Evolutionary conservation across 805 yeast species (phyloP).

Genomic region (Pichia californica): DNA sequence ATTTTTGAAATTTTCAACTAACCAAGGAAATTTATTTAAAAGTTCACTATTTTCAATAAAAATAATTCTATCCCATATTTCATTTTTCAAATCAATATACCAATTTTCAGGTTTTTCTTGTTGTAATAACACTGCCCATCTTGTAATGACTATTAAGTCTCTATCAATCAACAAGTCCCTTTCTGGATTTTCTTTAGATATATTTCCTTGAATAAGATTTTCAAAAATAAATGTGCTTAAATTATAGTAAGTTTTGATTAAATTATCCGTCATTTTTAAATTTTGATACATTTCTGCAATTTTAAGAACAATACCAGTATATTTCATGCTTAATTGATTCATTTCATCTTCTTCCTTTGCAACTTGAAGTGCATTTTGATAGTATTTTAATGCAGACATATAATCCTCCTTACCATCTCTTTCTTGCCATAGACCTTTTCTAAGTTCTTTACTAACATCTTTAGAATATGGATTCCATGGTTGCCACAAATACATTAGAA

Average conservation of each 20-base stretch:
- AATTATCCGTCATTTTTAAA: constrained; percentile 54
- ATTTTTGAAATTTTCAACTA: neutral
- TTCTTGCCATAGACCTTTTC: constrained; percentile 83
- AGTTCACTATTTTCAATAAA: constrained; percentile 22
- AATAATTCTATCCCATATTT: constrained; percentile 23
- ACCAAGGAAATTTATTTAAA: constrained; percentile 11
- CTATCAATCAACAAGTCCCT: constrained; percentile 24
- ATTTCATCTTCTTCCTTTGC: constrained; percentile 49
- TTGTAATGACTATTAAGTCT: constrained; percentile 24
- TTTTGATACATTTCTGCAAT: constrained; percentile 82
- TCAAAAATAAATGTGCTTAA: constrained; percentile 24
- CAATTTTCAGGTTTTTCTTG: constrained; percentile 6
- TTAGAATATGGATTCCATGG: constrained; percentile 31
- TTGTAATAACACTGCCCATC: constrained; percentile 22
- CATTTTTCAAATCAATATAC: constrained; percentile 12
- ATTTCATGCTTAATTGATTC: constrained; percentile 63
- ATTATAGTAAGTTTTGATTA: constrained; percentile 46
- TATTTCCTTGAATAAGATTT: constrained; percentile 22
- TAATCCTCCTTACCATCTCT: constrained; percentile 58
- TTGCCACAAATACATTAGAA: constrained; percentile 26
- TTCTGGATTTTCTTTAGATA: constrained; percentile 13
- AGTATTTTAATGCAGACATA: constrained; percentile 60
- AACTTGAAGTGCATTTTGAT: constrained; percentile 65
- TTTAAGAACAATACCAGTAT: constrained; percentile 85
- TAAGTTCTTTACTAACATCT: constrained; percentile 58